These are phyloP conservation scores for Trametes cingulata DNA, from an alignment of 768 basidiomycete genomes.

Conservation along the genomic window DNA sequence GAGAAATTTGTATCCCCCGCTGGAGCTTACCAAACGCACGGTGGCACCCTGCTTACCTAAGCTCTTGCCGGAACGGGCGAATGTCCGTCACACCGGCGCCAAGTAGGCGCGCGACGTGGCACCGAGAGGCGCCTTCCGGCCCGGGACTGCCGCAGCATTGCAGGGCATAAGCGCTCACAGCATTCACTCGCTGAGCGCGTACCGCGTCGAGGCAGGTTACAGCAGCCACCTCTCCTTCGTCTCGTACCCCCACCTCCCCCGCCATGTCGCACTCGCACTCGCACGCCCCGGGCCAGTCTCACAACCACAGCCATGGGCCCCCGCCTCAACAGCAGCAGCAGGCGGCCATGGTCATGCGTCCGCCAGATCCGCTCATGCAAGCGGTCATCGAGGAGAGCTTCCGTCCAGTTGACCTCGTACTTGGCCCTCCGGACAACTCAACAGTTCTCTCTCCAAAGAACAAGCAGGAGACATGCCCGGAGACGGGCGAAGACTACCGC, in stretches of 20 bases:
- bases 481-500: conserved; percentile 73
- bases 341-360: conserved; percentile 39
- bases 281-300: conserved; percentile 58
- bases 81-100: background rate
- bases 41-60: conserved; percentile 19
- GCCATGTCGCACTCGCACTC: conserved; percentile 67
- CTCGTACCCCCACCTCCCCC: background rate
- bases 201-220: background rate
- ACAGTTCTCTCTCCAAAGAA: conserved; percentile 66
- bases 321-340: conserved; percentile 40
- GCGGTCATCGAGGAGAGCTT: conserved; percentile 78
- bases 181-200: no score
- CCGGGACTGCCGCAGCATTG: background rate
- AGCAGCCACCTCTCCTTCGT: conserved; percentile 8
- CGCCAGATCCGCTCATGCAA: conserved; percentile 72
- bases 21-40: conserved; percentile 26
- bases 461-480: conserved; percentile 69
- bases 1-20: conserved; percentile 25
- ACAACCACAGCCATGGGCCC: conserved; percentile 46
- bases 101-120: conserved; percentile 21
- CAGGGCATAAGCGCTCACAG: conserved; percentile 1
- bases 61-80: background rate
- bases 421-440: conserved; percentile 53
- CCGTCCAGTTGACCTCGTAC: conserved; percentile 52
- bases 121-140: conserved; percentile 1